Base-by-base conservation (phyloP, 2,329 filamentous ascomycete genomes). In the Cytospora chrysosperma region DNA sequence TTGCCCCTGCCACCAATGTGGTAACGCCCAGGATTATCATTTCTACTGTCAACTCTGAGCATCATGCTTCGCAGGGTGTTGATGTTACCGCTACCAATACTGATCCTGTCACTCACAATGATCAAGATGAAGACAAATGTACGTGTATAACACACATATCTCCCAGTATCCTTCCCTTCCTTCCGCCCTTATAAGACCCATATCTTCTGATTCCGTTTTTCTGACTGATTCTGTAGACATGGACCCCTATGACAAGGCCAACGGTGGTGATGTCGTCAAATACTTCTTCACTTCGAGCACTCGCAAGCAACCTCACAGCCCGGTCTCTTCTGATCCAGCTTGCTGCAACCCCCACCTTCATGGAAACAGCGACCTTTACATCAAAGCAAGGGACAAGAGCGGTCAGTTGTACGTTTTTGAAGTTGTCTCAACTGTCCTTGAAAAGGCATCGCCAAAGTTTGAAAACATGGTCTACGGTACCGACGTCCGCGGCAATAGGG, bases 381-480 rank as follows among this genome's bases (percentile, higher is more conserved):
- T 67, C 50, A 59, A 65, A 50, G 52, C 60, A n/a, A 60, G 50
- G 32, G 57, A 51, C 17, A 26, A 37, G 21, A 37, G 50, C 24
- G 65, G 63, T 13, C 57, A 43, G 17, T 13, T 28, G 28, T 61
- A 51, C n/a, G 52, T 65, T 4, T 65, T 67, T n/a, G 59, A 67
- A 21, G 65, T 67, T 24, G 60, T 60, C 17, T 59, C 63, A 7
- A 26, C 50, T n/a, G 52, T 37, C 19, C 59, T 67, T 17, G 65
- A 57, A 10, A 64, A 64, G 3, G 56, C 56, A 6, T 67, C 65
- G 12, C 49, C 47, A 5, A 61, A 61, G 27, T 64, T 67, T 15
- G 40, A 59, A n/a, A 47, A 61, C 3, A 67, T 67, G 65, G 56
- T 67, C 2, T 67, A 60, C 21, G 47, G 57, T 17, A 65, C 56